Conservation (phyloP, 106 monocot genomes). For the Acorus gramineus region DNA sequence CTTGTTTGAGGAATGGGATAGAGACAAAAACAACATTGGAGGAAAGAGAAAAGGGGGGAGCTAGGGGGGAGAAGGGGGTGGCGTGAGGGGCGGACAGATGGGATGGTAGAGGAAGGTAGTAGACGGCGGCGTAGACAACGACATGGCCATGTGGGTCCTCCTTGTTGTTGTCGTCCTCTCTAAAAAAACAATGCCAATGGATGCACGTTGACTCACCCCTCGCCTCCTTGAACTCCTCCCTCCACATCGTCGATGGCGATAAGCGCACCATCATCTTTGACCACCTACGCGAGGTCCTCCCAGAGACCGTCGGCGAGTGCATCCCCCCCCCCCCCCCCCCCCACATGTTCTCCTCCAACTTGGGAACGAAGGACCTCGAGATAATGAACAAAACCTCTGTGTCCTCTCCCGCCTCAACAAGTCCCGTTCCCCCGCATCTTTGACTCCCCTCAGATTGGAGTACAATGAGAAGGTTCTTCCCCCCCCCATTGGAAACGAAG, state of each 20-base stretch:
- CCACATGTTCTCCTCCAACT: constrained; percentile 83
- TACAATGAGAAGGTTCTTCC: constrained; percentile 89
- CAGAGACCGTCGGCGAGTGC: constrained; percentile 68
- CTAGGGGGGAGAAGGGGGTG: too few species aligned
- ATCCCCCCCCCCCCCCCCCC: constrained; percentile 86
- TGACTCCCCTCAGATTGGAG: constrained; percentile 68
- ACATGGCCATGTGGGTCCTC: too few species aligned
- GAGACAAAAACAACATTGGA: too few species aligned
- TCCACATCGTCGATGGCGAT: constrained; percentile 93
- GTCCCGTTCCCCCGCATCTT: constrained; percentile 54
- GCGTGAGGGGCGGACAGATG: too few species aligned
- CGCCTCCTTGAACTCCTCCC: constrained; percentile 33
- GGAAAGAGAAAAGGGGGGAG: too few species aligned
- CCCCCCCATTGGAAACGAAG: constrained; percentile 80
- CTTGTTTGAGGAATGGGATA: too few species aligned
- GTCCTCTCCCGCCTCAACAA: constrained; percentile 66
- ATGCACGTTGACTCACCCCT: constrained; percentile 24
- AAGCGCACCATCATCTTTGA: constrained; percentile 91
- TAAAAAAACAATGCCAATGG: too few species aligned
- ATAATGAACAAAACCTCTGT: constrained; percentile 92
- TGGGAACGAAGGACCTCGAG: constrained; percentile 94
- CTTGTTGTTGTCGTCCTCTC: too few species aligned
- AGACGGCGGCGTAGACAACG: too few species aligned
- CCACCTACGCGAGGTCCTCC: constrained; percentile 80
- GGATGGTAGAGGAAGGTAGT: too few species aligned